Conservation (phyloP, 352 stramenopile species). For the Phytopythium oedochilum region DNA sequence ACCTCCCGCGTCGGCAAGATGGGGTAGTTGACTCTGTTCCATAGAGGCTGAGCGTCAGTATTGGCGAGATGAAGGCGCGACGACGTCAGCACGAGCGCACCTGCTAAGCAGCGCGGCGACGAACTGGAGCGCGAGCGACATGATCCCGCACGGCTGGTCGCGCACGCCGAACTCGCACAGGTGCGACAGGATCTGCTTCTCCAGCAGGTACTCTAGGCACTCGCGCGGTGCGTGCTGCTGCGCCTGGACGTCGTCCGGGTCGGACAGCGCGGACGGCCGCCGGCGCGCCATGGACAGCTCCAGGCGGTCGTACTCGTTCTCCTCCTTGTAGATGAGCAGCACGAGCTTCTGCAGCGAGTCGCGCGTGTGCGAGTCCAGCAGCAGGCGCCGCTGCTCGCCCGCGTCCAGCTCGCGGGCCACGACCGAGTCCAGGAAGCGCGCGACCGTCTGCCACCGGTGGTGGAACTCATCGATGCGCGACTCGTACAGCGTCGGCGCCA, state of each 20-base stretch:
- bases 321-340: conserved; percentile 82
- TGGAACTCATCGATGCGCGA: conserved; percentile 83
- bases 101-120: conserved; percentile 69
- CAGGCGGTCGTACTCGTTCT: conserved; percentile 66
- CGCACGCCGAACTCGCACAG: conserved; percentile 67
- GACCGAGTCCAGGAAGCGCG: conserved; percentile 73
- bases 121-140: conserved; percentile 83
- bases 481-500: conserved; percentile 78
- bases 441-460: conserved; percentile 74
- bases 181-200: conserved; percentile 79
- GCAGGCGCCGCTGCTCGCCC: conserved; percentile 61
- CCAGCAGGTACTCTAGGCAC: conserved; percentile 80
- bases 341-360: conserved; percentile 84
- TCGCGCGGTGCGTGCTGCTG: conserved; percentile 38
- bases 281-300: conserved; percentile 47
- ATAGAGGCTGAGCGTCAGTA: background rate
- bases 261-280: conserved; percentile 14
- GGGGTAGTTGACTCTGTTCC: conserved; percentile 66
- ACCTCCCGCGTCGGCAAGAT: conserved; percentile 78
- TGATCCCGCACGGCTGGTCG: conserved; percentile 77
- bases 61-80: background rate
- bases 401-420: conserved; percentile 60
- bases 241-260: conserved; percentile 12
- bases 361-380: conserved; percentile 76
- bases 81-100: background rate